Base-by-base conservation (phyloP, 495 filamentous ascomycete genomes). In the Thermochaetoides thermophila region DNA sequence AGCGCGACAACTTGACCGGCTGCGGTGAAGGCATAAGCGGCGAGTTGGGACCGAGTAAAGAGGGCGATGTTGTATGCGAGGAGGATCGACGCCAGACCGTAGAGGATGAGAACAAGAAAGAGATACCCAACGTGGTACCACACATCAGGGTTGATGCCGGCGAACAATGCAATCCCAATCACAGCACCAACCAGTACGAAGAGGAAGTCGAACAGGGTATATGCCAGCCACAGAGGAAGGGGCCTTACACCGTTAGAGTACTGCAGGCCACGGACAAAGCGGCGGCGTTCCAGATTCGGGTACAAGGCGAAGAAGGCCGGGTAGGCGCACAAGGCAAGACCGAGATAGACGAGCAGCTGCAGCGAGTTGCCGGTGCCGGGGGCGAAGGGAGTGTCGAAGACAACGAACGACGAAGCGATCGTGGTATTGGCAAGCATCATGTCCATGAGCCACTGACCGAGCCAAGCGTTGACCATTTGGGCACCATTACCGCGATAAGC, bases 261-360 rank as follows among this genome's bases (percentile, higher is more conserved):
- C 45, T 94, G 78, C 27, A 94, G 58, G 10, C 79, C 78, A 20
- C 85, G 66, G 19, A 94, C 78, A 33, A 83, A 76, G 7, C 75
- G 56, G 8, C 82, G 60, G 8, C 84, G 66, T 51, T 93, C 84
- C 4, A 78, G 50, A 3, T 81, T 89, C 16, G 81, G 81, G 55
- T 93, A 93, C 12, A 93, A 64, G 1, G 78, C 73, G 44, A 89
- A 91, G 59, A 93, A 83, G 17, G 73, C 81, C 4, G 84, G 84
- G 49, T 74, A 89, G 0, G 73, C 74, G 12, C 68, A 63, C 61
- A 86, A 73, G 11, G 73, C 79, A 2, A 92, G 63, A 17, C 78
- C 73, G 43, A 84, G 73, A 50, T 93, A 93, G 8, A 77, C 64
- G 17, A 86, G 59, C 11, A 91, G 61, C 52, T 89, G 79, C 15